Evolutionary conservation across 371 early-diverging fungal genomes (phyloP).

Genomic region (Mortierella sp.): DNA sequence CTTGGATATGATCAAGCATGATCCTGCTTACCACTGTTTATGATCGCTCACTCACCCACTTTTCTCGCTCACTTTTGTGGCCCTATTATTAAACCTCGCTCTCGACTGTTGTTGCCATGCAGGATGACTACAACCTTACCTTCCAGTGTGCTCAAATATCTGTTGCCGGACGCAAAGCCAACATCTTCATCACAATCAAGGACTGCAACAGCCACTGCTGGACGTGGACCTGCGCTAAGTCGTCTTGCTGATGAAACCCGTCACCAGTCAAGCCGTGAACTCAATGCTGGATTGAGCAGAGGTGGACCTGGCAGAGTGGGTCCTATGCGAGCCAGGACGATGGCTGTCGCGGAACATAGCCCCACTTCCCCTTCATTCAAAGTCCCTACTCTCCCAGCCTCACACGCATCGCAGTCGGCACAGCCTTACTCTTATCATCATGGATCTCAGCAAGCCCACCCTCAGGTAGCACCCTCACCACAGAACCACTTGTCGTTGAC

Average conservation of each 20-base stretch:
- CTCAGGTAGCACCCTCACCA: conserved; percentile 1
- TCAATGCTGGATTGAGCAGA: conserved; percentile 20
- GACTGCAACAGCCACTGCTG: background rate
- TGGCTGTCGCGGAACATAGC: conserved; percentile 23
- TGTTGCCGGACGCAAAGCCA: conserved; percentile 37
- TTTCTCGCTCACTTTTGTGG: conserved; percentile 2
- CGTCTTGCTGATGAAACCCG: conserved; percentile 28
- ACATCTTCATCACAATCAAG: conserved; percentile 16
- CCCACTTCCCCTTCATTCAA: conserved; percentile 25
- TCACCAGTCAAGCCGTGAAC: conserved; percentile 35
- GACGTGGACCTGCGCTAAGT: conserved; percentile 5
- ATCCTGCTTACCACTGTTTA: no score
- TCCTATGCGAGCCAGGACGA: conserved; percentile 41
- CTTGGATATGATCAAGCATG: no score
- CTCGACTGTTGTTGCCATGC: no score
- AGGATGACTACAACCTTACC: conserved; percentile 42
- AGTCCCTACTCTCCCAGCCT: background rate
- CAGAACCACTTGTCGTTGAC: conserved; percentile 20
- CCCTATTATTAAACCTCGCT: no score
- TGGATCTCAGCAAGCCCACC: conserved; percentile 7
- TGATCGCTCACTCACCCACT: no score
- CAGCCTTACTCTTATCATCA: conserved; percentile 33
- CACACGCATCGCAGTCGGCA: conserved; percentile 8
- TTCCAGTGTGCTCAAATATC: conserved; percentile 42
- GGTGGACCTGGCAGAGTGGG: conserved; percentile 38